Base-by-base conservation (phyloP, 2,329 filamentous ascomycete genomes). In the Setomelanomma holmii region DNA sequence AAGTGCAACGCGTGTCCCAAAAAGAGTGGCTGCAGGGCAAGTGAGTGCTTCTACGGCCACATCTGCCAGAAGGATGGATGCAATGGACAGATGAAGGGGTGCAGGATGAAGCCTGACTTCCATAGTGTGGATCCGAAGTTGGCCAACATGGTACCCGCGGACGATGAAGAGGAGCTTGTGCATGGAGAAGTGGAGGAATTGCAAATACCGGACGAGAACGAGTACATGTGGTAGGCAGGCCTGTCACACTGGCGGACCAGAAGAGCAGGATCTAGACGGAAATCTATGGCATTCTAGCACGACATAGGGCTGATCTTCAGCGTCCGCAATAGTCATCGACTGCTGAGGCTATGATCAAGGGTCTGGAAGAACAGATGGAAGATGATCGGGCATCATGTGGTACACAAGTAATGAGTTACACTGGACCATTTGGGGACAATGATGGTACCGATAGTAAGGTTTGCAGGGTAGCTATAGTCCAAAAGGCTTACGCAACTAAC, bases 1-100 rank as follows among this genome's bases (percentile, higher is more conserved):
- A 76, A 76, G 21, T 73, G 74, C 39, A 74, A 70, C 21, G 75
- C 77, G 1, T 84, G 82, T 57, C 61, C 72, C 1, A 55, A 63
- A 2, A 76, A 73, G 19, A 70, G 74, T 2, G 60, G 45, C 0
- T 84, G 82, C 53, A 76, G 81, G 8, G 64, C 66, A 3, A 53
- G 66, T 0, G 71, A 76, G 23, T 84, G 82, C 60, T 70, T 74
- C 30, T 67, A 76, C 35, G 82, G 81, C 0, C 82, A 84, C 53
- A 53, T 77, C 2, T 79, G 77, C 55, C 76, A 76, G 51, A 73
- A 66, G 23, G 54, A 62, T 11, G 66, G 55, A 1, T 73, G 71
- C 39, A 30, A 40, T 1, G 63, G 63, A 2, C 54, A 59, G 16
- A 40, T 36, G 5, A 65, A 61, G 42, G 60, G 56, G 0, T 72